Percentiles rank a stretch among this genome's conserved stretches.
Evolutionary conservation across 176 grass and related monocot species (phyloP).

Genomic region (Puya raimondii): DNA sequence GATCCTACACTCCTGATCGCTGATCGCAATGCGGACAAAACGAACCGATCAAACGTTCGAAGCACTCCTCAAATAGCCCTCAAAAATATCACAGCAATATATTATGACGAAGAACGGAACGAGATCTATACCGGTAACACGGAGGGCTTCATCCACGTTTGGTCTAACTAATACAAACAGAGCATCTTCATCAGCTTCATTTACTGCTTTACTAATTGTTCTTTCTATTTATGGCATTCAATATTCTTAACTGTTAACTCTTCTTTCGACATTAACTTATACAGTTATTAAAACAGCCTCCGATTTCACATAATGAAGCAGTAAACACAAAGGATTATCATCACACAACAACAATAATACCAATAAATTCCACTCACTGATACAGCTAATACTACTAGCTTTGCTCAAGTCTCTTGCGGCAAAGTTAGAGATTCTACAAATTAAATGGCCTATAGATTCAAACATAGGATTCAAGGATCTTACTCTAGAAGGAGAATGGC

Average conservation of each 20-base stretch:
- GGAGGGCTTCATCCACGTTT: constrained; percentile 10
- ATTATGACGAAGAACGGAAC: constrained; percentile 13
- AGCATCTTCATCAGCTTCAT: not conserved
- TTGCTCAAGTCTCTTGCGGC: not conserved
- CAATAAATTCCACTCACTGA: too few species aligned
- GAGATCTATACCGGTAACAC: constrained; percentile 15
- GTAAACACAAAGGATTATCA: too few species aligned
- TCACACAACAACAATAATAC: too few species aligned
- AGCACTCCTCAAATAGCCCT: constrained; percentile 10
- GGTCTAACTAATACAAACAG: constrained; percentile 8
- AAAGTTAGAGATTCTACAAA: not conserved
- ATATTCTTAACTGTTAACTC: too few species aligned
- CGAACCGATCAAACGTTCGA: not conserved
- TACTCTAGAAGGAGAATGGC: not conserved
- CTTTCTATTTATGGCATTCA: too few species aligned
- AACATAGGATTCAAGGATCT: not conserved
- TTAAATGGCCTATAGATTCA: not conserved
- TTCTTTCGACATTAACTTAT: too few species aligned
- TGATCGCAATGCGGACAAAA: not conserved
- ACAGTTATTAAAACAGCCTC: too few species aligned
- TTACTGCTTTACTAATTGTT: not conserved
- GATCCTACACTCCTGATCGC: constrained; percentile 6
- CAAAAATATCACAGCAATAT: not conserved
- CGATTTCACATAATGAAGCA: too few species aligned
- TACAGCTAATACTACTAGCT: too few species aligned